Evolutionary conservation across 306 rosid species (phyloP).

Genomic region (Cyclanthera cordifolia): DNA sequence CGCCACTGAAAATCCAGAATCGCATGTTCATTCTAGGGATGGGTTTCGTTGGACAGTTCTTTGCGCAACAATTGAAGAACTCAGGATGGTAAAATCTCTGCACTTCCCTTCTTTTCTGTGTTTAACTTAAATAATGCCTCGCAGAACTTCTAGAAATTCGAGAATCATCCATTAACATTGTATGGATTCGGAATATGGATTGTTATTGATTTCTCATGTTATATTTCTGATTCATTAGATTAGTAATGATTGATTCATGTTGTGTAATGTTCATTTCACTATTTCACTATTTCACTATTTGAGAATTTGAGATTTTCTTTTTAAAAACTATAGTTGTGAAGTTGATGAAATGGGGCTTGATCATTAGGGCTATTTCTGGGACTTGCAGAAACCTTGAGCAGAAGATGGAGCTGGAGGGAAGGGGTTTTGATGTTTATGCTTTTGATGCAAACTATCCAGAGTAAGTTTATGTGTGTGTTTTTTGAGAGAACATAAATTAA

Average conservation of each 20-base stretch:
- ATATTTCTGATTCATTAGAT: background rate
- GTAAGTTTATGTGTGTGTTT: constrained; percentile 25
- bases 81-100: constrained; percentile 51
- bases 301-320: background rate
- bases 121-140: background rate
- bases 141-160: background rate
- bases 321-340: background rate
- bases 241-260: background rate
- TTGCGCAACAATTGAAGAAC: constrained; percentile 48
- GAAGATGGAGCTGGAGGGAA: constrained; percentile 54
- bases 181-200: background rate
- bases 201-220: background rate
- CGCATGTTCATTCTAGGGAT: constrained; percentile 55
- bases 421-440: constrained; percentile 50
- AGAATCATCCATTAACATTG: background rate
- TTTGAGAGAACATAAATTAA: background rate
- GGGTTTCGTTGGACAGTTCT: constrained; percentile 61
- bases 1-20: constrained; percentile 21
- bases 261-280: background rate
- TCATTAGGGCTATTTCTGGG: constrained; percentile 52
- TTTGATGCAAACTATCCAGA: constrained; percentile 65
- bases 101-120: background rate
- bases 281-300: too few species aligned
- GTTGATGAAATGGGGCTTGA: background rate
- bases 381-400: constrained; percentile 48